A percentile compares a stretch with the other conserved stretches of the same genome.
phyloP scores from a whole-genome alignment of 345 rosid species.

The Syzygium grande region DNA sequence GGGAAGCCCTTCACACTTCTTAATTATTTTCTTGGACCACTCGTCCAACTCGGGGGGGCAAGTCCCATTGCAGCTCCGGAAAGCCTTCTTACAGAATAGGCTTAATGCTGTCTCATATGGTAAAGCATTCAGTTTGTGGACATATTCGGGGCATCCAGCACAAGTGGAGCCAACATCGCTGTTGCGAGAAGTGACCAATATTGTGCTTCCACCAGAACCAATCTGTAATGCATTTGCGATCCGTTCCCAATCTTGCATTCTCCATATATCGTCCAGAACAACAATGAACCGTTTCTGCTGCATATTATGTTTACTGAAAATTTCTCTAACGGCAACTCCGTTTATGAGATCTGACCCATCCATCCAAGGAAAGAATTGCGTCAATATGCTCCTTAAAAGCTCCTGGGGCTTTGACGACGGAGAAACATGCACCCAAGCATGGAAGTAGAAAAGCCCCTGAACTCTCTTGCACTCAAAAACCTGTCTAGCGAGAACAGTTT shows the following conservation, averaged over 20 bases:
- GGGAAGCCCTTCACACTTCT: conserved; percentile 13
- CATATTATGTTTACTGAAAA: background rate
- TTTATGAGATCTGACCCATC: background rate
- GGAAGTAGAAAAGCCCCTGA: background rate
- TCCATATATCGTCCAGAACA: conserved; percentile 10
- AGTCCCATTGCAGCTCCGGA: background rate
- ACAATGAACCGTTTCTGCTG: background rate
- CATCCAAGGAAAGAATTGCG: background rate
- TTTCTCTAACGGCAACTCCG: background rate
- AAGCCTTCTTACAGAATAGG: conserved; percentile 5
- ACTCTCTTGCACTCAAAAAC: conserved; percentile 1
- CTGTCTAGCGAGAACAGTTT: conserved; percentile 4
- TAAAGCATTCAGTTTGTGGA: background rate
- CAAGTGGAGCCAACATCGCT: background rate
- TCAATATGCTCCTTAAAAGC: background rate
- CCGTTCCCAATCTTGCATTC: background rate
- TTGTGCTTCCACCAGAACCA: background rate
- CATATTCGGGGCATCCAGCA: background rate
- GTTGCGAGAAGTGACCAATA: background rate
- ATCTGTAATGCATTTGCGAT: background rate
- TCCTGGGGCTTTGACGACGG: background rate
- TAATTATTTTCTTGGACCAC: background rate
- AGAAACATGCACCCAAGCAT: conserved; percentile 8
- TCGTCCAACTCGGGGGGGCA: conserved; percentile 1
- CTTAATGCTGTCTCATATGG: background rate